Base-by-base conservation (phyloP, 2,329 filamentous ascomycete genomes). In the Paraphaeosphaeria minitans region DNA sequence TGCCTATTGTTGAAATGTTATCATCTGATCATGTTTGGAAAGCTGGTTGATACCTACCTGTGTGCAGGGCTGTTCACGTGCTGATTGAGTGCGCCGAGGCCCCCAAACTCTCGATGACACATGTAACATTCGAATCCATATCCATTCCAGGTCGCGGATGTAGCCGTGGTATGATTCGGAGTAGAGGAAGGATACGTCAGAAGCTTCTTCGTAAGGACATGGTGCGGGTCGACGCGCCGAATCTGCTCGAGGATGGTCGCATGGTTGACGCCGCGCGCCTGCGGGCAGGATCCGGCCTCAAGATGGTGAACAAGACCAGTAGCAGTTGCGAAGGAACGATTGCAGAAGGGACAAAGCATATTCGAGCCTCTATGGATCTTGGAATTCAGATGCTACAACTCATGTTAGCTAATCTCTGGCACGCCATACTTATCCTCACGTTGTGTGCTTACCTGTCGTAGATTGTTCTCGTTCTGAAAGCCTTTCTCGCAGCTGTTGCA, bases 271-370 rank as follows among this genome's bases (percentile, higher is more conserved):
- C 63, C 55, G 0, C 68, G 73, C 0, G 83, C 82, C 0, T 70
- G 70, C 0, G 79, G 79, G 53, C 87, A 89, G 0, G 77, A 71
- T n/a, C 82, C 82, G 0, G 66, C 73, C 62, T 89, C 87, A 0
- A 89, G 71, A 61, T 89, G 85, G 66, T 86, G 78, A 0, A 76
- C 67, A 4, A 88, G 63, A 4, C 85, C 86, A 0, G 82, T 84
- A 1, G 85, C 84, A 0, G 82, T 81, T 10, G 79, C 74, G 60
- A 79, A 85, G 2, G 9, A 29, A 2, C 48, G 58, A 37, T 76
- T 67, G 73, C 87, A 89, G 66, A 85, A 88, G 0, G 83, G 86
- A 52, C 87, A 90, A 0, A 43, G 0, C 8, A 87, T 69, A 1
- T 70, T 70, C 0, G 49, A 58, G 55, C 81, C 80, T 0, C 76